Evolutionary conservation across 2,329 filamentous ascomycete genomes (phyloP).

Genomic region (Neopestalotiopsis sp.): DNA sequence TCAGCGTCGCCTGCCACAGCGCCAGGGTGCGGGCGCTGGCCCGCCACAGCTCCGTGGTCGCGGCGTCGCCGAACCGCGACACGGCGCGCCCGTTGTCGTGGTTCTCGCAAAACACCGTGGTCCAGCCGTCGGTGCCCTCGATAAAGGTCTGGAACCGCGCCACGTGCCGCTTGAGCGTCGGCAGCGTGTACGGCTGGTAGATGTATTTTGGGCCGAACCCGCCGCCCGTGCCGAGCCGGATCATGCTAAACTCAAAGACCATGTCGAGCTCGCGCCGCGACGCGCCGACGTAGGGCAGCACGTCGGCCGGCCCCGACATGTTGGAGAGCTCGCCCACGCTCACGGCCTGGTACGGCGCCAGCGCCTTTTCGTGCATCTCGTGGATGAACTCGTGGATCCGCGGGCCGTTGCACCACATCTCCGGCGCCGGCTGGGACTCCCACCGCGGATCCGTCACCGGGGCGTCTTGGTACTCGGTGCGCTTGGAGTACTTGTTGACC

Average conservation of each 20-base stretch:
- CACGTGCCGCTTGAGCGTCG: constrained; percentile 49
- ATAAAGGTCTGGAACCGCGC: constrained; percentile 56
- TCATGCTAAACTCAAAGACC: constrained; percentile 65
- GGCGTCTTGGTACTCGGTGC: constrained; percentile 60
- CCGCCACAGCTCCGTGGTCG: constrained; percentile 48
- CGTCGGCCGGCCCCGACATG: constrained; percentile 56
- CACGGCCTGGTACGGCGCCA: constrained; percentile 62
- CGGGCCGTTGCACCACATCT: constrained; percentile 66
- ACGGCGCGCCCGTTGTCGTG: constrained; percentile 67
- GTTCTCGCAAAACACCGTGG: constrained; percentile 67
- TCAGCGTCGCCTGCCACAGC: constrained; percentile 52
- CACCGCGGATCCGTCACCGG: constrained; percentile 46
- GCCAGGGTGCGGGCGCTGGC: constrained; percentile 59
- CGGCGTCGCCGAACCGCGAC: constrained; percentile 56
- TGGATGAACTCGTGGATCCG: constrained; percentile 66
- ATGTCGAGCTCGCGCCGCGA: constrained; percentile 62
- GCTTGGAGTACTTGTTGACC: constrained; percentile 71
- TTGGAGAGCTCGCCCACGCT: constrained; percentile 68
- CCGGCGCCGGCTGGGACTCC: constrained; percentile 48
- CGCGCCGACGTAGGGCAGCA: constrained; percentile 60
- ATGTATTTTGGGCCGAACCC: constrained; percentile 52
- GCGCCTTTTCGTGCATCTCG: constrained; percentile 61
- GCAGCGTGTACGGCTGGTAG: constrained; percentile 53
- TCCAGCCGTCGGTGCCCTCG: constrained; percentile 58
- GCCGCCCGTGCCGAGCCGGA: constrained; percentile 59